Conservation (phyloP, 805 yeast genomes). For the Wickerhamia fluorescens region DNA sequence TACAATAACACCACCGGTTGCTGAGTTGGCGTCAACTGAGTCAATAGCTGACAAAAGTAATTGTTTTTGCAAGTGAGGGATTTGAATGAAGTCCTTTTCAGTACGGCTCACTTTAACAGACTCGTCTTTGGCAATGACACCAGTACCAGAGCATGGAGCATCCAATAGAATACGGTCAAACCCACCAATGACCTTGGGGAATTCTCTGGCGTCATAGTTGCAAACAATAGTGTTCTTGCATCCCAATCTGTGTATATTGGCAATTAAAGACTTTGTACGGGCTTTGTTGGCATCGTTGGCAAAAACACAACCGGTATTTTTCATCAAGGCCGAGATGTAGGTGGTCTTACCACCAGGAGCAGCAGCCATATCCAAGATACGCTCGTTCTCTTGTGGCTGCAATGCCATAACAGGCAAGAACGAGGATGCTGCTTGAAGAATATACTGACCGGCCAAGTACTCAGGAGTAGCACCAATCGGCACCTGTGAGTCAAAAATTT, state of each 20-base stretch:
- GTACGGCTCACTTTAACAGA: constrained; percentile 89
- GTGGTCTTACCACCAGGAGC: constrained; percentile 99
- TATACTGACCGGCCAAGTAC: constrained; percentile 95
- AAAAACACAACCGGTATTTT: constrained; percentile 93
- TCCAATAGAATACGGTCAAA: constrained; percentile 91
- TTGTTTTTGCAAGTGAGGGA: constrained; percentile 95
- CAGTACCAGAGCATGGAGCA: constrained; percentile 99
- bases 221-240: constrained; percentile 95
- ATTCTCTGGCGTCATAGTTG: constrained; percentile 96
- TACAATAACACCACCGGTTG: constrained; percentile 89
- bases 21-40: constrained; percentile 88
- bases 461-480: constrained; percentile 99
- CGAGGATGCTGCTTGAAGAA: constrained; percentile 96
- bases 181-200: constrained; percentile 97
- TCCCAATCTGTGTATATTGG: constrained; percentile 94
- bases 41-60: constrained; percentile 90
- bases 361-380: constrained; percentile 97
- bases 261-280: constrained; percentile 92
- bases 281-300: constrained; percentile 97
- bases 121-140: constrained; percentile 97
- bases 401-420: constrained; percentile 97
- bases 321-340: constrained; percentile 91
- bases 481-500: constrained; percentile 96
- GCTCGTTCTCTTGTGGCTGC: constrained; percentile 94
- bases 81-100: constrained; percentile 92